A percentile compares a stretch with the other conserved stretches of the same genome.
Evolutionary conservation across 495 filamentous ascomycete species (phyloP).

Genomic region (Penicillium argentinense): DNA sequence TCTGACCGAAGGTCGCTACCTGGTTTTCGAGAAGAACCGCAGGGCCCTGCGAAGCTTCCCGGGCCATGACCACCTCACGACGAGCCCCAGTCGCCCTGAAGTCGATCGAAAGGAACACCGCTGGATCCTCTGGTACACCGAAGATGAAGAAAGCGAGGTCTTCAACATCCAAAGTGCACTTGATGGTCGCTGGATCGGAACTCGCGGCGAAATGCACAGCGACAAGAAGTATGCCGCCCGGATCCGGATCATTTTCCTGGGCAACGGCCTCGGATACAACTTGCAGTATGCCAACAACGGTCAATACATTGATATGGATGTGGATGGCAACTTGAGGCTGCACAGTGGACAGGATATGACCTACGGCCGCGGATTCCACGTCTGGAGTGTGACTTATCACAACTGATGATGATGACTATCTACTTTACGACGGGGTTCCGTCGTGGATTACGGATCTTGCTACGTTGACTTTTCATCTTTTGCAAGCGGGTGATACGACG

Average conservation of each 20-base stretch:
- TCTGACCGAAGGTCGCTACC: conserved; percentile 54
- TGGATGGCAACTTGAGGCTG: conserved; percentile 21
- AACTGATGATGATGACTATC: conserved; percentile 7
- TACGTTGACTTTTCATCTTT: too few relatives aligned
- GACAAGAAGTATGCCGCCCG: conserved; percentile 26
- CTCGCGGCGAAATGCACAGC: conserved; percentile 22
- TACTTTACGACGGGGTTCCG: too few relatives aligned
- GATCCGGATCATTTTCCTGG: conserved; percentile 40
- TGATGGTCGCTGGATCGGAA: conserved; percentile 45
- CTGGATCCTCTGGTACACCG: conserved; percentile 50
- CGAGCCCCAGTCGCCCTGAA: conserved; percentile 28
- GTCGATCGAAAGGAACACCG: conserved; percentile 45
- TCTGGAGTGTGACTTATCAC: conserved; percentile 50
- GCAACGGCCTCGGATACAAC: conserved; percentile 41
- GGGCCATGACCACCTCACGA: conserved; percentile 18
- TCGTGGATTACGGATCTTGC: too few relatives aligned
- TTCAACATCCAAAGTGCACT: conserved; percentile 51
- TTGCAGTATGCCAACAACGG: conserved; percentile 31
- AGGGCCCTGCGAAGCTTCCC: conserved; percentile 28
- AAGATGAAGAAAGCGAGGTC: conserved; percentile 35
- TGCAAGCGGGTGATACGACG: too few relatives aligned
- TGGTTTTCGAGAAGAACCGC: conserved; percentile 35
- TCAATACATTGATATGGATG: conserved; percentile 25
- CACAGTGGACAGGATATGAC: background rate
- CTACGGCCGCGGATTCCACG: conserved; percentile 32